Conservation (phyloP, 2,329 filamentous ascomycete genomes). For the Botrytis paeoniae region DNA sequence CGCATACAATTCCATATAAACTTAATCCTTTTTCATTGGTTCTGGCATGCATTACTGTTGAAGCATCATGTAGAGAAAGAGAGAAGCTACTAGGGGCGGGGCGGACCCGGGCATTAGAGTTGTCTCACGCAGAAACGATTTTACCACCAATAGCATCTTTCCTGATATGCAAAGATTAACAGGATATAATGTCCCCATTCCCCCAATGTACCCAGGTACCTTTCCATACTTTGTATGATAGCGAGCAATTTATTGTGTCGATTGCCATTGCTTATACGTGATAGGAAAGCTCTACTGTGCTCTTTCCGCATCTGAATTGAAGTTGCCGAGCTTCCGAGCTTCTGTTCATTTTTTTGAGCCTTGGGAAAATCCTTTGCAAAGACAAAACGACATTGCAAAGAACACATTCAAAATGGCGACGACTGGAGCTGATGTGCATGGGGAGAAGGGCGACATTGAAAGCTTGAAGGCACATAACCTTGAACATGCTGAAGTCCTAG, state of each 20-base stretch:
- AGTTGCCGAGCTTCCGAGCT: not conserved
- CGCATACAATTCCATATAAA: not conserved
- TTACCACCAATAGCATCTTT: constrained; percentile 4
- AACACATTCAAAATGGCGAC: not conserved
- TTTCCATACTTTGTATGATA: not conserved
- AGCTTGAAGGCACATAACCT: not conserved
- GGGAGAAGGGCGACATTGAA: not conserved
- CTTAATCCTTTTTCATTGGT: not conserved
- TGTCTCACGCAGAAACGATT: not conserved
- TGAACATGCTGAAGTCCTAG: not conserved
- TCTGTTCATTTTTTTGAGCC: not conserved
- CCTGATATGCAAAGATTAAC: not conserved
- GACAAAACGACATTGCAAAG: not conserved
- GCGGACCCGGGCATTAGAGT: not conserved
- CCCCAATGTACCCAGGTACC: not conserved
- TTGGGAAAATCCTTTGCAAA: not conserved
- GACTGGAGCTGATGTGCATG: not conserved
- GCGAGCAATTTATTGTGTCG: not conserved
- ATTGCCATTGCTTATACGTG: not conserved
- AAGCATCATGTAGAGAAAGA: not conserved
- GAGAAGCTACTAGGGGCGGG: not conserved
- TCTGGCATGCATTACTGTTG: not conserved
- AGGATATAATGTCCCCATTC: not conserved
- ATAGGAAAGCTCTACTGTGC: not conserved
- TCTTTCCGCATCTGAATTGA: not conserved